Evolutionary conservation across 164 flowering plant species (phyloP).

Genomic region (Euptelea pleiosperma): DNA sequence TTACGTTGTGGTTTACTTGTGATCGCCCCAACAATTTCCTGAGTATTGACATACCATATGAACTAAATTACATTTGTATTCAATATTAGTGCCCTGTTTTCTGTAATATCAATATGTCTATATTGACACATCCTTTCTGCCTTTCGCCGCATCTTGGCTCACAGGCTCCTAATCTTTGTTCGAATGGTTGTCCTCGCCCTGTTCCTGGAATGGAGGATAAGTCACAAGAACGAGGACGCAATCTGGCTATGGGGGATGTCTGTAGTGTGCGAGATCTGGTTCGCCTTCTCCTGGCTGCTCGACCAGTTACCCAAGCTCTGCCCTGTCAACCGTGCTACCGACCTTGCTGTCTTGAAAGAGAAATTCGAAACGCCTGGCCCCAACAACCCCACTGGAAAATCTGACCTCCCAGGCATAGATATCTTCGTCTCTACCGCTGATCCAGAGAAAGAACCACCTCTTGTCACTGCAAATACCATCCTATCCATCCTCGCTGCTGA

Average conservation of each 20-base stretch:
- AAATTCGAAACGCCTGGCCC: conserved; percentile 65
- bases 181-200: conserved; percentile 61
- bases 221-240: conserved; percentile 71
- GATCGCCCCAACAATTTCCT: too few relatives aligned
- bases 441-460: conserved; percentile 92
- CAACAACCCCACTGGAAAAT: conserved; percentile 60
- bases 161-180: conserved; percentile 59
- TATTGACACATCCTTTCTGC: neutral
- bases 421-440: conserved; percentile 95
- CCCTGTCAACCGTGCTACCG: conserved; percentile 70
- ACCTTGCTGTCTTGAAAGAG: conserved; percentile 61
- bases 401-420: conserved; percentile 91
- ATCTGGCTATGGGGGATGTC: conserved; percentile 95
- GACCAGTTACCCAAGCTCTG: conserved; percentile 90
- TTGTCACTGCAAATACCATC: conserved; percentile 89
- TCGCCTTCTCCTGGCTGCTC: conserved; percentile 91
- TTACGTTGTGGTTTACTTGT: too few relatives aligned
- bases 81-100: too few relatives aligned
- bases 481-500: conserved; percentile 87
- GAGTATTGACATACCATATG: too few relatives aligned
- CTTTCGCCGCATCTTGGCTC: conserved; percentile 1
- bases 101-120: neutral
- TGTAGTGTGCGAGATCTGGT: conserved; percentile 85
- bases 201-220: conserved; percentile 69
- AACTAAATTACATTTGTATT: neutral